phyloP scores from a whole-genome alignment of 2,329 filamentous ascomycete species.

The Penicillium polonicum region DNA sequence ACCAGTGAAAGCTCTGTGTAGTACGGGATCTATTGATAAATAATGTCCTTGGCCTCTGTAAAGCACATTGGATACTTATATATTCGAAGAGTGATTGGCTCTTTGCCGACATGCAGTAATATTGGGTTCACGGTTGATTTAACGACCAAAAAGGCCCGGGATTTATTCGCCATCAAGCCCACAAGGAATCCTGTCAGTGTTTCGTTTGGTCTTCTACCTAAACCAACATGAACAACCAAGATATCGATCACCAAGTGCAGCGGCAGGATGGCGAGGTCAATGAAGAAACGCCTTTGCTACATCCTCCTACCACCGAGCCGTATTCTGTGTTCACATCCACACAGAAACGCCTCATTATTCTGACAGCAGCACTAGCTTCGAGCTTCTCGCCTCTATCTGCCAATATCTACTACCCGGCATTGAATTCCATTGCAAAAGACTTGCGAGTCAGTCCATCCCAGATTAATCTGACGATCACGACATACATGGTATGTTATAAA shows the following conservation, averaged over 20 bases:
- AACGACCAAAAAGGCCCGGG: background rate
- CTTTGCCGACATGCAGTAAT: background rate
- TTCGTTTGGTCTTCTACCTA: background rate
- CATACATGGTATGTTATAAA: slow-evolving; percentile 31
- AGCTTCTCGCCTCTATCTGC: slow-evolving; percentile 45
- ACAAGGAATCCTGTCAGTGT: accelerated
- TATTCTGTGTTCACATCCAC: slow-evolving; percentile 35
- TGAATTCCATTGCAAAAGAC: slow-evolving; percentile 34
- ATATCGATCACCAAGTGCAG: background rate
- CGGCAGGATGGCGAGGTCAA: background rate
- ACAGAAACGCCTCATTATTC: slow-evolving; percentile 39
- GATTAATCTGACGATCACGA: slow-evolving; percentile 35
- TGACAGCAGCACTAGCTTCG: slow-evolving; percentile 41
- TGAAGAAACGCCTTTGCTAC: slow-evolving; percentile 23
- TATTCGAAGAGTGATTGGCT: background rate
- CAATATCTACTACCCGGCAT: slow-evolving; percentile 39
- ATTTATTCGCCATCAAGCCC: background rate
- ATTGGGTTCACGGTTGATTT: background rate
- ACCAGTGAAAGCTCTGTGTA: accelerated
- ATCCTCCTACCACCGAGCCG: background rate
- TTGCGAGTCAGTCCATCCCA: slow-evolving; percentile 20
- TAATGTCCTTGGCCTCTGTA: background rate
- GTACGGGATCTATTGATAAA: no score
- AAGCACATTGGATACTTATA: accelerated
- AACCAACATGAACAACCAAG: background rate